phyloP scores from a whole-genome alignment of 768 basidiomycete species.

The Mycena rebaudengoi region DNA sequence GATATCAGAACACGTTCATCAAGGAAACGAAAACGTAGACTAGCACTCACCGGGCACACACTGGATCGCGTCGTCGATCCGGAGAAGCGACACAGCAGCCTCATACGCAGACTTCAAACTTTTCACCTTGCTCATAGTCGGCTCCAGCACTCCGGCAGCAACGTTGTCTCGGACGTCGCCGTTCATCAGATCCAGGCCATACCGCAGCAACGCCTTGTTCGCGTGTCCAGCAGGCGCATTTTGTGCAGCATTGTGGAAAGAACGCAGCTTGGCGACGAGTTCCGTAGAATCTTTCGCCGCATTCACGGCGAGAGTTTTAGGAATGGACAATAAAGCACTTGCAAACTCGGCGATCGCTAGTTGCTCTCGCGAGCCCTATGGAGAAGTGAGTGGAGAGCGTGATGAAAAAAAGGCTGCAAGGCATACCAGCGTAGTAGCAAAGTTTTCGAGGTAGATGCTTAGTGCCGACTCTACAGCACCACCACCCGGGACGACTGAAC shows the following conservation, averaged over 20 bases:
- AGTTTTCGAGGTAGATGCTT: slow-evolving; percentile 98
- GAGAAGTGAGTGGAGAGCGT: slow-evolving; percentile 17
- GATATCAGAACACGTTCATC: slow-evolving; percentile 27
- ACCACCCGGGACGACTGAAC: slow-evolving; percentile 94
- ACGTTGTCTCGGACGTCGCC: slow-evolving; percentile 97
- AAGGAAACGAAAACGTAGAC: slow-evolving; percentile 17
- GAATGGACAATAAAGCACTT: slow-evolving; percentile 89
- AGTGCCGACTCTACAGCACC: slow-evolving; percentile 97
- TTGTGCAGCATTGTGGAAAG: slow-evolving; percentile 97
- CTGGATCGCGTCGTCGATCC: slow-evolving; percentile 97
- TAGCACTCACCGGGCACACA: slow-evolving; percentile 78
- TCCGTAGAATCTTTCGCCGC: slow-evolving; percentile 99
- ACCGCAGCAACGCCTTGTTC: slow-evolving; percentile 88
- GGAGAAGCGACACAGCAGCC: slow-evolving; percentile 91
- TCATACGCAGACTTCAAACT: slow-evolving; percentile 97
- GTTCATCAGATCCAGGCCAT: slow-evolving; percentile 93
- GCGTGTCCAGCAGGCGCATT: slow-evolving; percentile 91
- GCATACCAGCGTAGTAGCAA: slow-evolving; percentile 94
- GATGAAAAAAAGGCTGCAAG: neutral
- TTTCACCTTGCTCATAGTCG: slow-evolving; percentile 96
- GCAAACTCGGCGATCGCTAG: slow-evolving; percentile 99
- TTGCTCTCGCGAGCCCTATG: slow-evolving; percentile 95
- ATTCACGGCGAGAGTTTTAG: slow-evolving; percentile 96
- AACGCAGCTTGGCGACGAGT: slow-evolving; percentile 94
- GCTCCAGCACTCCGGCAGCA: slow-evolving; percentile 91